Conservation (phyloP, 352 stramenopile species). For the Pythium myriotylum region DNA sequence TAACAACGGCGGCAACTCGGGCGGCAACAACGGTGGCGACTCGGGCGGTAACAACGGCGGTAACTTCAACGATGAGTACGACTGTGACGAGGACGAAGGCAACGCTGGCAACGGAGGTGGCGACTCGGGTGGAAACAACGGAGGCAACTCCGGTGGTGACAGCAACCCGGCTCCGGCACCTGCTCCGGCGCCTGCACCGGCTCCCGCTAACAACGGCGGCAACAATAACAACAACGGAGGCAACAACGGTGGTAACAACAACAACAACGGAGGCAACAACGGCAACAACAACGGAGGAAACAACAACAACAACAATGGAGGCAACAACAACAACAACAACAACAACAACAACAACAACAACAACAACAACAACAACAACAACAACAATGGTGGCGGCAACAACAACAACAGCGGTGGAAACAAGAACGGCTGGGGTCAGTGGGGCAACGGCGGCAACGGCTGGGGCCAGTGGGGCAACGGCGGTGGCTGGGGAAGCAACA, state of each 20-base stretch:
- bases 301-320: background rate
- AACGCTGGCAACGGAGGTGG: too few species aligned
- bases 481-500: background rate
- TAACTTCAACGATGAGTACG: too few species aligned
- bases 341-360: slow-evolving; percentile 1
- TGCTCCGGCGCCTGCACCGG: too few species aligned
- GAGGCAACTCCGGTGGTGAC: too few species aligned
- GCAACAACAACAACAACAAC: background rate
- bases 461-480: background rate
- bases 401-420: slow-evolving; percentile 3
- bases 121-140: too few species aligned
- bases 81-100: too few species aligned
- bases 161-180: too few species aligned
- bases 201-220: background rate
- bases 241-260: background rate
- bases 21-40: too few species aligned
- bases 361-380: background rate
- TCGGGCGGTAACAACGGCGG: too few species aligned
- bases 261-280: background rate
- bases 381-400: background rate
- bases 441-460: too few species aligned
- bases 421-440: background rate
- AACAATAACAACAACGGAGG: background rate
- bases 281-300: background rate
- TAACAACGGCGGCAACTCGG: too few species aligned